phyloP scores from a whole-genome alignment of 805 yeast genomes.

The Nakazawaea holstii region DNA sequence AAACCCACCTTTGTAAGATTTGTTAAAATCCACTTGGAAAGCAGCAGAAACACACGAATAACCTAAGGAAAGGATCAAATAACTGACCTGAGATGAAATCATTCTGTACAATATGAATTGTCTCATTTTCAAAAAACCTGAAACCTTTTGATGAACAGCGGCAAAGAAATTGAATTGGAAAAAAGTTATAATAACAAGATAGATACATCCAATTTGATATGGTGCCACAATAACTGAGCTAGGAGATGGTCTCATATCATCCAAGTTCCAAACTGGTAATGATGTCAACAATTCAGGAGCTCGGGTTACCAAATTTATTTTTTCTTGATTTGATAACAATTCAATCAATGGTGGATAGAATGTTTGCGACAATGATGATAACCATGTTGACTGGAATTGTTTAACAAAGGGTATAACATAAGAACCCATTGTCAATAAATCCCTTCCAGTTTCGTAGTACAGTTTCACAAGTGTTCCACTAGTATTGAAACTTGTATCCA shows the following conservation, averaged over 20 bases:
- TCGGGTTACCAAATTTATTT: slow-evolving; percentile 12
- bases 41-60: slow-evolving; percentile 58
- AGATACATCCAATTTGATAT: slow-evolving; percentile 65
- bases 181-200: slow-evolving; percentile 59
- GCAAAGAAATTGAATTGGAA: slow-evolving; percentile 58
- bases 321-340: slow-evolving; percentile 18
- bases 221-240: slow-evolving; percentile 54
- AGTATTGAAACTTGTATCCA: slow-evolving; percentile 18
- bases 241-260: slow-evolving; percentile 44
- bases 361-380: not conserved
- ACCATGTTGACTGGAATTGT: not conserved
- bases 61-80: slow-evolving; percentile 46
- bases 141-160: slow-evolving; percentile 44
- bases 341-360: slow-evolving; percentile 21
- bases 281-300: slow-evolving; percentile 22
- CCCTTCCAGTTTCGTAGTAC: slow-evolving; percentile 59
- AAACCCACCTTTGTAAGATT: slow-evolving; percentile 57
- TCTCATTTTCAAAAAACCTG: slow-evolving; percentile 36
- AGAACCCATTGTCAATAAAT: slow-evolving; percentile 17
- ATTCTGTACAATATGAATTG: slow-evolving; percentile 50
- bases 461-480: slow-evolving; percentile 31
- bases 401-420: slow-evolving; percentile 3
- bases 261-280: slow-evolving; percentile 28
- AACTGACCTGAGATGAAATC: slow-evolving; percentile 43
- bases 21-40: slow-evolving; percentile 55